A percentile compares a stretch with the other conserved stretches of the same genome.
These are phyloP conservation scores for Xylaria sp. DNA, from an alignment of 2,329 filamentous ascomycete species.

Conservation along the genomic window DNA sequence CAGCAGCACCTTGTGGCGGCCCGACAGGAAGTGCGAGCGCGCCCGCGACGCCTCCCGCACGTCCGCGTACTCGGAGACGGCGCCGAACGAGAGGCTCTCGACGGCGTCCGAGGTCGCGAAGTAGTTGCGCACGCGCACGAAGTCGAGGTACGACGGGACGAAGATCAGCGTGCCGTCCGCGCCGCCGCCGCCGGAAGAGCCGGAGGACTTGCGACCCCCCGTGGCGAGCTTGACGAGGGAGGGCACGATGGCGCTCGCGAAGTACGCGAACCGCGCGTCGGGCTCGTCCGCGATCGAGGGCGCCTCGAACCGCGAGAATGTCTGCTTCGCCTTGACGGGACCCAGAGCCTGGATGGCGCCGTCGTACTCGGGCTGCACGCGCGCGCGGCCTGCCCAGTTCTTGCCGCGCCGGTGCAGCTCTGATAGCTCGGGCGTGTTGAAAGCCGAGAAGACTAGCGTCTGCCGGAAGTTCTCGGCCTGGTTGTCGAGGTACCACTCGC, in stretches of 20 bases:
- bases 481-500: conserved; percentile 92
- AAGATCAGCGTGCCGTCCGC: conserved; percentile 79
- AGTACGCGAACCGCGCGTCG: conserved; percentile 90
- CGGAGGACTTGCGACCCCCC: conserved; percentile 3
- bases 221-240: conserved; percentile 72
- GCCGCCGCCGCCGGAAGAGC: background rate
- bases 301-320: conserved; percentile 86
- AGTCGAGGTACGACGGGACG: conserved; percentile 93
- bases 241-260: conserved; percentile 83
- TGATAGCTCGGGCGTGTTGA: conserved; percentile 88
- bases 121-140: conserved; percentile 91
- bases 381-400: conserved; percentile 83
- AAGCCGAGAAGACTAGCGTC: conserved; percentile 82
- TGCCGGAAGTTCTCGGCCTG: conserved; percentile 84
- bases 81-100: conserved; percentile 73
- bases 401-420: conserved; percentile 81
- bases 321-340: conserved; percentile 79
- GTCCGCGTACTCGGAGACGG: conserved; percentile 88
- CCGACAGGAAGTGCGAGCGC: conserved; percentile 85
- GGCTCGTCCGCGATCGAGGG: conserved; percentile 78
- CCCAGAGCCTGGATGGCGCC: conserved; percentile 77
- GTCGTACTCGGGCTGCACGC: conserved; percentile 74
- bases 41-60: conserved; percentile 82
- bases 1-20: conserved; percentile 82
- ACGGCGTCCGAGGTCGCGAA: conserved; percentile 77